These are phyloP conservation scores for Hypoxylon sp. DNA, from an alignment of 2,329 filamentous ascomycete species.

Conservation along the genomic window DNA sequence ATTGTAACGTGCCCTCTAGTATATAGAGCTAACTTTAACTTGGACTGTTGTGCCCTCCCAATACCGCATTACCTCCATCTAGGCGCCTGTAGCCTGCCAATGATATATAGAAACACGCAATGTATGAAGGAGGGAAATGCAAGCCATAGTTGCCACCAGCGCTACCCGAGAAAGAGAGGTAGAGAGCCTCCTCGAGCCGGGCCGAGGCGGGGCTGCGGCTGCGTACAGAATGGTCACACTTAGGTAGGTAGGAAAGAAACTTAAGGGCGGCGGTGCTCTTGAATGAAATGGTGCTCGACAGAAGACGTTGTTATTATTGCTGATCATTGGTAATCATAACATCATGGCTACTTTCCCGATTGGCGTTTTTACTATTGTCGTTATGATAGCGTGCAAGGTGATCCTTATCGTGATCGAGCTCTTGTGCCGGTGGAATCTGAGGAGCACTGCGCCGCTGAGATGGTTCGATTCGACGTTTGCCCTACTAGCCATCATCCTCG, in stretches of 20 bases:
- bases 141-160: too few relatives aligned
- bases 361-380: constrained; percentile 16
- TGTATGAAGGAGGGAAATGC: neutral
- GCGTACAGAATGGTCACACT: neutral
- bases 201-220: constrained; percentile 14
- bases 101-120: constrained; percentile 4
- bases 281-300: neutral
- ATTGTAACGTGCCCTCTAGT: too few relatives aligned
- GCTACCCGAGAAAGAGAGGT: too few relatives aligned
- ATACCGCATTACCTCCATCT: too few relatives aligned
- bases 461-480: constrained; percentile 5
- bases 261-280: neutral
- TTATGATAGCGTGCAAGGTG: constrained; percentile 14
- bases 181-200: neutral
- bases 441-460: neutral
- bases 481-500: constrained; percentile 20
- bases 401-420: constrained; percentile 11
- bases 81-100: constrained; percentile 21
- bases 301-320: constrained; percentile 1
- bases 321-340: constrained; percentile 9
- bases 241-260: constrained; percentile 9
- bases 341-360: constrained; percentile 18
- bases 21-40: too few relatives aligned
- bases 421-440: neutral
- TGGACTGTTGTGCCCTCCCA: too few relatives aligned